Percentiles rank a stretch among this genome's conserved stretches.
phyloP scores from a whole-genome alignment of 2,329 filamentous ascomycete species.

The Aspergillus piperis region DNA sequence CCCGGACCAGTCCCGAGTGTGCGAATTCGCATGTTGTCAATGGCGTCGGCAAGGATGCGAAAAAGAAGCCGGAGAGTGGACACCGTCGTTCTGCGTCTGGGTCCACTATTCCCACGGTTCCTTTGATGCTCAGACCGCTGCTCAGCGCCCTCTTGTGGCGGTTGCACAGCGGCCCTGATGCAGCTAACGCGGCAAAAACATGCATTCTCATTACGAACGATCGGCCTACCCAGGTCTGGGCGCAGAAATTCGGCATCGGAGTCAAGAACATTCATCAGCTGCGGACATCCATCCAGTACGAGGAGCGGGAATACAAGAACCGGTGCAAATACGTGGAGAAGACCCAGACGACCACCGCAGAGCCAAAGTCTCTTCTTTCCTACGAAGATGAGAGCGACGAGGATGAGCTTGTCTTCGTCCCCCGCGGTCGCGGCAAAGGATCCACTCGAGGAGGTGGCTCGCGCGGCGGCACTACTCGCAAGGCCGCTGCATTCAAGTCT shows the following conservation, averaged over 20 bases:
- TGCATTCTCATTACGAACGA: slow-evolving; percentile 50
- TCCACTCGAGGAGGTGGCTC: slow-evolving; percentile 28
- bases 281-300: slow-evolving; percentile 50
- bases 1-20: slow-evolving; percentile 49
- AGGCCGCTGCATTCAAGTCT: slow-evolving; percentile 29
- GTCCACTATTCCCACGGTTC: slow-evolving; percentile 41
- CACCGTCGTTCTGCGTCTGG: slow-evolving; percentile 37
- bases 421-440: slow-evolving; percentile 43
- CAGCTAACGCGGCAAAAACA: slow-evolving; percentile 36
- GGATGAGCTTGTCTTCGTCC: slow-evolving; percentile 51
- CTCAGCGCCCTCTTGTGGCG: slow-evolving; percentile 50
- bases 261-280: slow-evolving; percentile 52
- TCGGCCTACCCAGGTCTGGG: slow-evolving; percentile 45
- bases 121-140: slow-evolving; percentile 43
- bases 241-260: slow-evolving; percentile 50
- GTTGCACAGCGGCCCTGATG: slow-evolving; percentile 39
- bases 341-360: slow-evolving; percentile 35
- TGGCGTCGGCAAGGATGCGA: slow-evolving; percentile 23
- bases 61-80: slow-evolving; percentile 23
- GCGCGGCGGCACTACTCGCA: slow-evolving; percentile 32
- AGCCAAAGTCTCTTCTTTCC: slow-evolving; percentile 48
- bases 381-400: slow-evolving; percentile 53
- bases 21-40: slow-evolving; percentile 30
- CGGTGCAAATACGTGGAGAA: slow-evolving; percentile 50
- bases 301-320: slow-evolving; percentile 49